Base-by-base conservation (phyloP, 305 asterid genomes). In the Fraxinus albicans region DNA sequence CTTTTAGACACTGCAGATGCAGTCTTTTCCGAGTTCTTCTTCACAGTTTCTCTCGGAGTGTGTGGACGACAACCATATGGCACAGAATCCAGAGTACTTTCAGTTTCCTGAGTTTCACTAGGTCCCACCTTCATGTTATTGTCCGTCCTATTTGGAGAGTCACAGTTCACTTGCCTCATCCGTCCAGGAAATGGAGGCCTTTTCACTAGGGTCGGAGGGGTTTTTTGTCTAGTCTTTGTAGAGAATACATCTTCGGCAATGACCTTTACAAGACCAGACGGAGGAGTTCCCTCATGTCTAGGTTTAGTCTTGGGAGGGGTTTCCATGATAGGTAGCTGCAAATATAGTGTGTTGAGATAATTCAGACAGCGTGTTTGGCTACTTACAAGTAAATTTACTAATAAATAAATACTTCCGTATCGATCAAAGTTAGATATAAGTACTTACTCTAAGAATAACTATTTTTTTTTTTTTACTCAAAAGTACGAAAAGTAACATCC, bases 231-330 rank as follows among this genome's bases (percentile, higher is more conserved):
- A 38, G 85, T 31, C 85, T 87, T 89, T 3, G 77, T 50, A 38
- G 92, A 83, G 77, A 84, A 89, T 75, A 92, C 95, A 77, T 93
- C 96, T 80, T 87, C 96, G 42, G 84, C 84, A 42, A 83, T 60
- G 70, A 89, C 90, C 84, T 90, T 93, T 34, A 77, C 38, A 38
- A 90, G 91, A 77, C 90, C 87, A 27, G 90, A 86, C 13, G 91
- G 97, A 80, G 94, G 91, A 72, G 87, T 40, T 19, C 89, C 92
- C 19, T 91, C 98, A 3, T 90, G 90, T 82, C 93, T 94, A 70
- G 96, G 90, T 80, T 86, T 90, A 33, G 91, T 90, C 93, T 91
- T 96, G 0, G 91, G 88, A 77, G 97, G 88, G 81, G 93, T 90
- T 86, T 92, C 98, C 84, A 83, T 42, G 27, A 82, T 50, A 73